These are phyloP conservation scores for Scytalidium lignicola DNA, from an alignment of 2,329 filamentous ascomycete genomes.

Conservation along the genomic window DNA sequence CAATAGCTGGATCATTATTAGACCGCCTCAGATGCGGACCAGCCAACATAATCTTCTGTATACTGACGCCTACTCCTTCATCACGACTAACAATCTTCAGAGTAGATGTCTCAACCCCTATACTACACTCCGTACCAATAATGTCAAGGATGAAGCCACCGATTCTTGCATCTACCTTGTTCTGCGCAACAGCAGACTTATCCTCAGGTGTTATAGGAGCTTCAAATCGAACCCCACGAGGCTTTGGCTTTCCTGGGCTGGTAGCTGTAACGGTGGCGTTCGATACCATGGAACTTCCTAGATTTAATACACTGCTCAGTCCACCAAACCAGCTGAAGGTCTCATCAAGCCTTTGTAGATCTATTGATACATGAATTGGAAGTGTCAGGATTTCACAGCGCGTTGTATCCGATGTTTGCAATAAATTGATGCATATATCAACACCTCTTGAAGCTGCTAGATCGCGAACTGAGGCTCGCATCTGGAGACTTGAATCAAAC, in stretches of 20 bases:
- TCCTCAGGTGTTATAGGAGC: conserved; percentile 30
- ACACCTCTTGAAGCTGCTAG: conserved; percentile 51
- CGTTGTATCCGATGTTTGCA: conserved; percentile 38
- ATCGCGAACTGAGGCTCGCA: conserved; percentile 55
- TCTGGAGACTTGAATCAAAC: conserved; percentile 52
- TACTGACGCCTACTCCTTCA: conserved; percentile 64
- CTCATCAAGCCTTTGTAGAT: conserved; percentile 78
- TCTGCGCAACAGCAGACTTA: conserved; percentile 20
- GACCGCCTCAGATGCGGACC: conserved; percentile 60
- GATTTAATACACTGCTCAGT: conserved; percentile 82
- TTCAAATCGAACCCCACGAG: conserved; percentile 56
- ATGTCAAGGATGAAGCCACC: conserved; percentile 73
- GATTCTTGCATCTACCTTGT: conserved; percentile 71
- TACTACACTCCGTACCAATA: conserved; percentile 70
- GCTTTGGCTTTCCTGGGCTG: conserved; percentile 34
- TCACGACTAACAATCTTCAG: conserved; percentile 75
- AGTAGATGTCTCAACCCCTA: conserved; percentile 71
- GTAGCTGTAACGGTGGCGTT: conserved; percentile 50
- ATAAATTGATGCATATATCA: conserved; percentile 51
- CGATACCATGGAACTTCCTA: conserved; percentile 78
- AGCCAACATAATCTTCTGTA: conserved; percentile 69
- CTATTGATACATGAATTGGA: conserved; percentile 69
- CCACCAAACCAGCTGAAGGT: conserved; percentile 86
- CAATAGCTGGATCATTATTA: conserved; percentile 53
- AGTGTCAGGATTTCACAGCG: conserved; percentile 67